Conservation (phyloP, 2,329 filamentous ascomycete species). For the Curvularia spicifera region DNA sequence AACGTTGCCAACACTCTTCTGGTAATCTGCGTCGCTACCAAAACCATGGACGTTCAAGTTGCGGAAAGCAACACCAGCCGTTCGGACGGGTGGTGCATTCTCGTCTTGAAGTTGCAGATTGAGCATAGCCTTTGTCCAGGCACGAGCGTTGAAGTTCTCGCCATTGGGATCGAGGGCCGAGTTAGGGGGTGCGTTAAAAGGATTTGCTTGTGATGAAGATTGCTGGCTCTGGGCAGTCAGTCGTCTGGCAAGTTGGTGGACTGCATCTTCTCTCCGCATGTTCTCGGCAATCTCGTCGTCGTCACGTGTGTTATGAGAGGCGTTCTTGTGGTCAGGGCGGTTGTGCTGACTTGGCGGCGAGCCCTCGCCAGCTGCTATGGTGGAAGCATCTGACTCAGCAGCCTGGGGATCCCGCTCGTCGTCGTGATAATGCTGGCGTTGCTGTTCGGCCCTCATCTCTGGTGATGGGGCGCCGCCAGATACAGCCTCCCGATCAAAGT, state of each 20-base stretch:
- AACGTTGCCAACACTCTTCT: slow-evolving; percentile 59
- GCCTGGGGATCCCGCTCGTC: slow-evolving; percentile 19
- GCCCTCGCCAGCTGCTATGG: slow-evolving; percentile 38
- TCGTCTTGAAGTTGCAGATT: slow-evolving; percentile 54
- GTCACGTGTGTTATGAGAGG: slow-evolving; percentile 31
- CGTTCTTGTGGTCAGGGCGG: slow-evolving; percentile 26
- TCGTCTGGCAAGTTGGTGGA: slow-evolving; percentile 52
- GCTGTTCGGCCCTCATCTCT: slow-evolving; percentile 16
- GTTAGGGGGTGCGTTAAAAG: slow-evolving; percentile 49
- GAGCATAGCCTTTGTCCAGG: slow-evolving; percentile 59
- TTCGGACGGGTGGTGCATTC: slow-evolving; percentile 51
- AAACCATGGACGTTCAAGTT: slow-evolving; percentile 58
- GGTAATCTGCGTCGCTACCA: slow-evolving; percentile 58
- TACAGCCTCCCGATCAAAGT: slow-evolving; percentile 50
- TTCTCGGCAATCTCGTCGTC: slow-evolving; percentile 29
- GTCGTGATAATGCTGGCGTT: slow-evolving; percentile 22
- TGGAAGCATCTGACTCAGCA: slow-evolving; percentile 43
- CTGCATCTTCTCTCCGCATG: slow-evolving; percentile 43
- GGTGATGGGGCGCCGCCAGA: slow-evolving; percentile 42
- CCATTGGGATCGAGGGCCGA: slow-evolving; percentile 56
- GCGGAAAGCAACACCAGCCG: slow-evolving; percentile 56
- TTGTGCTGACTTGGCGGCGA: slow-evolving; percentile 32
- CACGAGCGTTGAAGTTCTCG: slow-evolving; percentile 55
- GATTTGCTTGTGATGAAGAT: slow-evolving; percentile 49
- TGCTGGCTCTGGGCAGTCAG: slow-evolving; percentile 51